A percentile compares a stretch with the other conserved stretches of the same genome.
These are phyloP conservation scores for Cadophora malorum DNA, from an alignment of 2,329 filamentous ascomycete genomes.

Conservation along the genomic window DNA sequence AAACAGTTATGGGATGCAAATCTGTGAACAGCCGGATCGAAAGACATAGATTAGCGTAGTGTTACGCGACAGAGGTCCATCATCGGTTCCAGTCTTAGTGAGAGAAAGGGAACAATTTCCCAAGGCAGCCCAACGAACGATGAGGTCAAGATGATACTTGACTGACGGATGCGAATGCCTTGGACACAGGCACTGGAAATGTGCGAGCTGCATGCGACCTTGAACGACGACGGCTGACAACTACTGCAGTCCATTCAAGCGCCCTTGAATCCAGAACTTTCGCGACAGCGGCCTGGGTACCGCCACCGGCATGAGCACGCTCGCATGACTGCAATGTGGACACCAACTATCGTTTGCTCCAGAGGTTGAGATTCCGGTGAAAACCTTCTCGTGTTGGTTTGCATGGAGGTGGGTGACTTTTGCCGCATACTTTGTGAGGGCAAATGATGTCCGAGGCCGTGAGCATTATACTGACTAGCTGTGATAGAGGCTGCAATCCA, in stretches of 20 bases:
- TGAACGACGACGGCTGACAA: constrained; percentile 36
- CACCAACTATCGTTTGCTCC: background rate
- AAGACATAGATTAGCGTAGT: constrained; percentile 32
- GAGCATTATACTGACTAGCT: background rate
- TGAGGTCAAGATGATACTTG: constrained; percentile 6
- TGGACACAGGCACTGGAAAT: constrained; percentile 20
- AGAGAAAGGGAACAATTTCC: constrained; percentile 6
- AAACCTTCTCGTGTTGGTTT: constrained; percentile 9
- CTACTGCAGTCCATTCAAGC: constrained; percentile 24
- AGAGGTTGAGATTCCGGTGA: constrained; percentile 25
- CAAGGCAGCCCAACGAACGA: background rate
- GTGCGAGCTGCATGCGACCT: constrained; percentile 38
- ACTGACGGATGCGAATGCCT: constrained; percentile 20
- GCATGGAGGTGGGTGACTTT: constrained; percentile 33
- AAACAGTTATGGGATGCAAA: constrained; percentile 27
- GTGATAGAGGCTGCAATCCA: constrained; percentile 9
- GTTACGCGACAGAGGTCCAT: constrained; percentile 18
- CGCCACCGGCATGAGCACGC: constrained; percentile 32
- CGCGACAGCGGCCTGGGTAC: constrained; percentile 19
- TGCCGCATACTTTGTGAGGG: constrained; percentile 33
- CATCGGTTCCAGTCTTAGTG: constrained; percentile 3
- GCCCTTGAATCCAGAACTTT: constrained; percentile 12
- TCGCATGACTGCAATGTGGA: constrained; percentile 26
- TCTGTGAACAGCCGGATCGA: constrained; percentile 33
- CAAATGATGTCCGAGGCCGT: constrained; percentile 20